phyloP scores from a whole-genome alignment of 495 filamentous ascomycete species.

The Friedmanniomyces endolithicus region DNA sequence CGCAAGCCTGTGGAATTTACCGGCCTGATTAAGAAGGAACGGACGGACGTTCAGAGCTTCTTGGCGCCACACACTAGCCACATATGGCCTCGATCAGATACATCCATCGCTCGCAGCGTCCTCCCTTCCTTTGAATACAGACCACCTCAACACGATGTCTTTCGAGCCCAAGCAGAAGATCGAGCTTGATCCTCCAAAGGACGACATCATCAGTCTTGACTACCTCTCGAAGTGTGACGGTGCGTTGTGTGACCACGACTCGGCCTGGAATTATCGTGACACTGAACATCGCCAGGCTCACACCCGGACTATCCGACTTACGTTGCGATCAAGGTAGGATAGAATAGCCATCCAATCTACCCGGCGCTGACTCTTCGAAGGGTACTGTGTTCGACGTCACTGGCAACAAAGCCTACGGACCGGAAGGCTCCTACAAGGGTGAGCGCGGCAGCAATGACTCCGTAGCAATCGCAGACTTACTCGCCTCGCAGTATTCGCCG shows the following conservation, averaged over 20 bases:
- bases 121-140: too few species aligned
- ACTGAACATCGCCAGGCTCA: constrained; percentile 33
- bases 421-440: constrained; percentile 78
- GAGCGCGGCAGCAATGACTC: constrained; percentile 20
- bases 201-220: constrained; percentile 65
- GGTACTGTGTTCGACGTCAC: constrained; percentile 89
- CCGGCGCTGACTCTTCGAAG: constrained; percentile 26
- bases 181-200: constrained; percentile 70
- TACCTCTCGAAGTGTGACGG: constrained; percentile 73
- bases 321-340: constrained; percentile 70
- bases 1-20: too few species aligned
- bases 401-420: constrained; percentile 71
- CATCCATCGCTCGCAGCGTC: too few species aligned
- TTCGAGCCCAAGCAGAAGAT: constrained; percentile 82
- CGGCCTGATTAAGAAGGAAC: too few species aligned
- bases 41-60: too few species aligned
- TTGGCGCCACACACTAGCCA: too few species aligned
- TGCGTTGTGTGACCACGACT: constrained; percentile 30
- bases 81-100: too few species aligned
- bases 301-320: constrained; percentile 61
- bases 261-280: not conserved
- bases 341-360: not conserved
- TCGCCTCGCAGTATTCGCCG: constrained; percentile 62
- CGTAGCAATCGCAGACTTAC: not conserved
- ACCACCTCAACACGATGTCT: too few species aligned